Evolutionary conservation across 768 basidiomycete genomes (phyloP).

Genomic region (Coprinopsis cinerea): DNA sequence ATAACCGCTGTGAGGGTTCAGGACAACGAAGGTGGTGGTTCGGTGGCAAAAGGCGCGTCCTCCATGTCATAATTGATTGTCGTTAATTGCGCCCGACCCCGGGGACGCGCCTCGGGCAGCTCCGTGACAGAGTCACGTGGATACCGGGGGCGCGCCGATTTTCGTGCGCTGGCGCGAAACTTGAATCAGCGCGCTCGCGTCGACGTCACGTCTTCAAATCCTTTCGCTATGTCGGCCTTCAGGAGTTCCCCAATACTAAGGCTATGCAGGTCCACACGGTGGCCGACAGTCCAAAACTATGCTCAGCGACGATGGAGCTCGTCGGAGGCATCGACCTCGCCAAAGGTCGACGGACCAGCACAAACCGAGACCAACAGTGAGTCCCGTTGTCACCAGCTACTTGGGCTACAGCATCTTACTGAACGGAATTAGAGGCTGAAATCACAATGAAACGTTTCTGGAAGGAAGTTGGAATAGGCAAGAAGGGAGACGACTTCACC

Average conservation of each 20-base stretch:
- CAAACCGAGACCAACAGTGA: constrained; percentile 63
- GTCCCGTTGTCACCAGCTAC: constrained; percentile 12
- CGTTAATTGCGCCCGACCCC: background rate
- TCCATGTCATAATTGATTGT: background rate
- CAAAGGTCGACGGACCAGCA: constrained; percentile 32
- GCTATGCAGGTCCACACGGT: constrained; percentile 1
- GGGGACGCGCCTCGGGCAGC: constrained; percentile 2
- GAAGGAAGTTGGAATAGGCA: constrained; percentile 81
- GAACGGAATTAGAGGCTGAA: constrained; percentile 57
- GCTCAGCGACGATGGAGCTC: constrained; percentile 19
- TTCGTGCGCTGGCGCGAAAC: constrained; percentile 1
- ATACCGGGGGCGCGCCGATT: no score
- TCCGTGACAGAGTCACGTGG: no score
- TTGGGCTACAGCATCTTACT: background rate
- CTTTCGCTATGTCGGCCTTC: constrained; percentile 1
- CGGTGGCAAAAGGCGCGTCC: constrained; percentile 2
- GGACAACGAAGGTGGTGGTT: background rate
- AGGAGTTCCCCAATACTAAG: background rate
- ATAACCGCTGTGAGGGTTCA: background rate
- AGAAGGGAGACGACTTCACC: constrained; percentile 42
- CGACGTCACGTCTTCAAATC: background rate
- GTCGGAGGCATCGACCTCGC: constrained; percentile 13
- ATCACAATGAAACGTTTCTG: constrained; percentile 87
- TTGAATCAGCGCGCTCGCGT: background rate
- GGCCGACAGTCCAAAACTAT: background rate